Evolutionary conservation across 441 rosid species (phyloP), one percentile per base, ranked within the genome.

Genomic region (Raphanus hybrid): DNA sequence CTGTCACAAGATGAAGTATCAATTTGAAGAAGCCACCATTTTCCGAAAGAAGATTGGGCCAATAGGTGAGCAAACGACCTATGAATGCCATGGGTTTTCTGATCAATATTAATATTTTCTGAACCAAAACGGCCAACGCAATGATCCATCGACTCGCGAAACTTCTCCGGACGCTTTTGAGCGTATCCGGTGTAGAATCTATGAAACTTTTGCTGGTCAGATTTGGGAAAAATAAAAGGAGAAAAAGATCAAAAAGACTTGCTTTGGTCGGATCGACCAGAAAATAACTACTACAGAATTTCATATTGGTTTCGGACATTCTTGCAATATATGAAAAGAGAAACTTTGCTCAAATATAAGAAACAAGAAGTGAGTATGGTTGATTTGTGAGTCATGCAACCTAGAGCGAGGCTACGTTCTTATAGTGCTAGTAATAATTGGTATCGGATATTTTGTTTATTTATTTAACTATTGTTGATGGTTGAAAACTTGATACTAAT

Each of bases 21-120:
- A 86, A 83, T 12, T 52, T 70, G 74, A 75, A 74, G 43, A 85
- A 62, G 71, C 80, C 93, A 50, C 89, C 92, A 69, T 90, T 86
- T 12, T 7, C 27, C 0, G 77, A 70, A 58, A 84, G 62, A 37
- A 88, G 84, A 77, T 88, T 86, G 27, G 83, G 82, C 76, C 75
- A 76, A 73, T 78, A 78, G 71, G 87, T 87, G 14, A 76, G 20
- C 0, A 41, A 6, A 1, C 84, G 63, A 23, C 92, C 94, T 10
- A 84, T 5, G 16, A 45, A 48, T 3, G 84, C 73, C 67, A 88
- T 9, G 0, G 94, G 94, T 67, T 75, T 87, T 2, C 84, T 78
- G 8, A 70, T 4, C 5, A 85, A 54, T 3, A 61, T 76, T 32
- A 88, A 52, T 14, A 83, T 0, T 55, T 86, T 90, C 34, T 86